Evolutionary conservation across 768 basidiomycete species (phyloP), one percentile per base, ranked within the genome.

Genomic region (Neoboletus subvelutipes): DNA sequence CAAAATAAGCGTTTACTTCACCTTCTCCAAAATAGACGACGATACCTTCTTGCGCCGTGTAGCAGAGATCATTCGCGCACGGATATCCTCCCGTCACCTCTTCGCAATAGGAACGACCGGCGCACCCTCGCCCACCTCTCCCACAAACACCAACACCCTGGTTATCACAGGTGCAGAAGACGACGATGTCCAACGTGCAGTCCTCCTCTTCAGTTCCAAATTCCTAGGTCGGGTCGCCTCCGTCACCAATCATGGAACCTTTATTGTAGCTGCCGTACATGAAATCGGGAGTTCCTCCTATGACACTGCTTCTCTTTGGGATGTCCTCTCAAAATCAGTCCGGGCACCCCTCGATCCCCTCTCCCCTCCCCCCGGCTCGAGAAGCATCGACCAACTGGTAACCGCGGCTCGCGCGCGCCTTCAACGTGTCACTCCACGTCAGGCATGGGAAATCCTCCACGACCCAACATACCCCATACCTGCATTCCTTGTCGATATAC

Each of bases 401-500:
- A 70, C 71, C 1, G 76, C 79, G 18, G 83, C 84, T 0, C 83
- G 89, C 4, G 78, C 87, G 0, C 80, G 81, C 33, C 76, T 92
- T 3, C 81, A 88, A 56, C 80, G 90, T 7, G 71, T 91, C 52
- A 80, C 80, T 0, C 80, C 88, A 0, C 67, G 64, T 18, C 77
- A 87, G 61, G 88, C 89, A 1, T 82, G 78, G 66, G 77, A 78
- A 1, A 83, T 88, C 62, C 77, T 90, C 7, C 77, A 78, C 31
- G 79, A 81, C 40, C 74, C 78, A 6, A 72, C 77, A 28, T 76
- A 80, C 39, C 77, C 75, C 5, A 83, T 82, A 40, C 88, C 89
- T 1, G 85, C 84, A 1, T 80, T 91, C 53, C 76, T 92, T 41
- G 89, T 92, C 8, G 90, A 92, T 68, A 90, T 92, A 50, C 84